Evolutionary conservation across 2,329 filamentous ascomycete genomes (phyloP).

Genomic region (Rugonectria rugulosa): DNA sequence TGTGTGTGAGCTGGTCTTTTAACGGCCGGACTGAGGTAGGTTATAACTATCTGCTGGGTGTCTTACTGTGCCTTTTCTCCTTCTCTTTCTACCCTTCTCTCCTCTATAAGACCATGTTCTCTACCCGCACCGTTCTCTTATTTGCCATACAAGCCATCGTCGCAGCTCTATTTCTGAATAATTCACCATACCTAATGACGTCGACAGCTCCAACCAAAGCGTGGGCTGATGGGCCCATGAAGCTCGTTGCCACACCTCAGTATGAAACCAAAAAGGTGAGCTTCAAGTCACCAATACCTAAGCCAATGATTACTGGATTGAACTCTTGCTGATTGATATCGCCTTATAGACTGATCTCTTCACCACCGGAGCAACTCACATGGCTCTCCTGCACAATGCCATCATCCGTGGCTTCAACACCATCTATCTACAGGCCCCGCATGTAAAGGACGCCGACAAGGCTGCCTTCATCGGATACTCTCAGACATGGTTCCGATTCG

Average conservation of each 20-base stretch:
- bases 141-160: slow-evolving; percentile 42
- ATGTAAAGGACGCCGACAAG: slow-evolving; percentile 59
- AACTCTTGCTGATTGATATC: background rate
- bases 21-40: background rate
- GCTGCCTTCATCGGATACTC: slow-evolving; percentile 65
- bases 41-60: background rate
- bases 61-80: background rate
- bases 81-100: background rate
- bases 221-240: slow-evolving; percentile 65
- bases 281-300: background rate
- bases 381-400: slow-evolving; percentile 68
- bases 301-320: too few species aligned
- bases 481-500: slow-evolving; percentile 65
- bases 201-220: slow-evolving; percentile 38
- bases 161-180: slow-evolving; percentile 42
- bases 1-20: background rate
- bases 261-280: slow-evolving; percentile 59
- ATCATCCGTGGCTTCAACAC: slow-evolving; percentile 70
- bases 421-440: slow-evolving; percentile 66
- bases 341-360: slow-evolving; percentile 61
- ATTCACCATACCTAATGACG: slow-evolving; percentile 47
- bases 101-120: slow-evolving; percentile 29
- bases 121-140: slow-evolving; percentile 33
- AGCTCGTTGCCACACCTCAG: slow-evolving; percentile 61
- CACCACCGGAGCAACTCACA: slow-evolving; percentile 66